Evolutionary conservation across 1,284 basidiomycete genomes (phyloP).

Genomic region (Lignosus rhinocerotis): DNA sequence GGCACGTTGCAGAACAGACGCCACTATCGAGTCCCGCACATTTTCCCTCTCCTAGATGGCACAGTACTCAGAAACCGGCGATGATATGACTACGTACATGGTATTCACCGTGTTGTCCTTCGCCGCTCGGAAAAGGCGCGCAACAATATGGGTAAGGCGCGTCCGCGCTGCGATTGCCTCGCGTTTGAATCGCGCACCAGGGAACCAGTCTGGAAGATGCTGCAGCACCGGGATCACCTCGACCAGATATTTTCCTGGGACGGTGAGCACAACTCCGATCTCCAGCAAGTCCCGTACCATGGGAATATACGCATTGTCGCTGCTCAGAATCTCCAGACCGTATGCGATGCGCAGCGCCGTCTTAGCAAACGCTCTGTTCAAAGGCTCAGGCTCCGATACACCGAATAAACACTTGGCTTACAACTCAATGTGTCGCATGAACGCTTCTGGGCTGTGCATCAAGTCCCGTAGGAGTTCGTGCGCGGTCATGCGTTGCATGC

Average conservation of each 20-base stretch:
- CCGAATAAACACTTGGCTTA: neutral
- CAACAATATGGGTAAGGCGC: neutral
- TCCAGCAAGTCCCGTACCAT: neutral
- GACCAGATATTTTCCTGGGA: conserved; percentile 8
- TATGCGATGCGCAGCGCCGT: conserved; percentile 3
- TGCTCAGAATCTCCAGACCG: conserved; percentile 8
- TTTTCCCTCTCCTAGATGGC: neutral
- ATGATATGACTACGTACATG: neutral
- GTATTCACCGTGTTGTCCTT: neutral
- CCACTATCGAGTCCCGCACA: neutral
- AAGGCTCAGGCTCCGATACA: neutral
- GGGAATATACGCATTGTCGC: conserved; percentile 17
- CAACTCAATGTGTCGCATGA: neutral
- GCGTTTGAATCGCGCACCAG: conserved; percentile 16
- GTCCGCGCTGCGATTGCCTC: neutral
- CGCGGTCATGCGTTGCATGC: neutral
- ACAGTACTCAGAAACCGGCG: no score
- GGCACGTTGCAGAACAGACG: neutral
- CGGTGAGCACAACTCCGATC: neutral
- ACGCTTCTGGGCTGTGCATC: neutral
- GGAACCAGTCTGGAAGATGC: conserved; percentile 9
- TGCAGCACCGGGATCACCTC: conserved; percentile 6
- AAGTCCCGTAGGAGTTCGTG: neutral
- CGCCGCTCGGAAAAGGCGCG: neutral
- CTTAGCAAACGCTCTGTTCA: neutral